Base-by-base conservation (phyloP, 441 rosid genomes). In the Gossypium schwendimanii region DNA sequence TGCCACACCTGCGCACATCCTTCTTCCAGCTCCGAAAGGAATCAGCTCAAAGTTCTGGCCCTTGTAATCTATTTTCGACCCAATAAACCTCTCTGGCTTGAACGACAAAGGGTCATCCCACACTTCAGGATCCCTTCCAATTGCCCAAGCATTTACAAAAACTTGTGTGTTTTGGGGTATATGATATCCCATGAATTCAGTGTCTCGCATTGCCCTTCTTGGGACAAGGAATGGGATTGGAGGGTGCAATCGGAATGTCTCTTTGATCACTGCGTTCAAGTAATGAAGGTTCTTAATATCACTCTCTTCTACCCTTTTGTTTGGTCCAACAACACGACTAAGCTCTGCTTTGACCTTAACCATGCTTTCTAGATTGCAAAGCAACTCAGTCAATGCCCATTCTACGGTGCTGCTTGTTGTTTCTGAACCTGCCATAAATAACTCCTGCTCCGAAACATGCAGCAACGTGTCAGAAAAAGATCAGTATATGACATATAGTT, bases 81-180 rank as follows among this genome's bases (percentile, higher is more conserved):
- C 54, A 10, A 73, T 7, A 9, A 73, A 73, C 63, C 76, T 53
- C 26, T 73, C 76, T 0, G 76, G 76, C 6, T 21, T 21, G 44
- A 71, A 71, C 2, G 72, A 71, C 52, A 50, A 58, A 1, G 90
- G 87, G 6, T 79, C 80, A 10, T 77, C 81, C 88, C 88, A 87
- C 0, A 41, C 77, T 15, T 83, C 83, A 0, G 83, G 79, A 36
- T 87, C 90, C 57, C 84, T 73, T 20, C 86, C 87, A 6, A 83
- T 82, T 3, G 90, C 87, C 79, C 85, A 84, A 1, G 73, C 82
- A 57, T 86, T 86, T 18, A 86, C 81, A 0, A 83, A 9, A 9
- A 83, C 83, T 64, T 84, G 82, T 20, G 88, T 84, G 6, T 83
- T 50, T 11, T 81, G 53, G 20, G 88, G 86, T 20, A 84, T 80